Evolutionary conservation across 2,329 filamentous ascomycete species (phyloP).

Genomic region (Pseudogymnoascus sp.): DNA sequence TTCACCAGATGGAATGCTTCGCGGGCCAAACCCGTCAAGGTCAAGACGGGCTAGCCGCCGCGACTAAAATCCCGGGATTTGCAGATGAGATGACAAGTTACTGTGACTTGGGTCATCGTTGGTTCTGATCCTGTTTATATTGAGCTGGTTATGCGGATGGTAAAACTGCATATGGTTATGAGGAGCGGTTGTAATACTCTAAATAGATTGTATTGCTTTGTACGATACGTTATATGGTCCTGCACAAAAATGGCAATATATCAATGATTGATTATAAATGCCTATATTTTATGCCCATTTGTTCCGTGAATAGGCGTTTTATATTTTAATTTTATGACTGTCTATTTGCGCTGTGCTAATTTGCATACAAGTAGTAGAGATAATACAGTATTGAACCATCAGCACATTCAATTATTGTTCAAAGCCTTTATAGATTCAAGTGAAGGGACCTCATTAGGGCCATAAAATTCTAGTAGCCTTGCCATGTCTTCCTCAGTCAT

Average conservation of each 20-base stretch:
- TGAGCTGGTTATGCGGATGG: constrained; percentile 9
- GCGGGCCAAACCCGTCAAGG: background rate
- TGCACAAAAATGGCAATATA: constrained; percentile 11
- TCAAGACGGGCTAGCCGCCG: constrained; percentile 3
- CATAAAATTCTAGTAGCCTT: constrained; percentile 70
- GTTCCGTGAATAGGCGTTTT: background rate
- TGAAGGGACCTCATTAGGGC: constrained; percentile 47
- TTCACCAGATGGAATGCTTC: constrained; percentile 3
- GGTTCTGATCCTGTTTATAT: background rate
- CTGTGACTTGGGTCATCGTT: background rate
- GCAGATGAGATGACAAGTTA: background rate
- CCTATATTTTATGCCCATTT: background rate
- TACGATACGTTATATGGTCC: constrained; percentile 9
- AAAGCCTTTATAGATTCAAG: constrained; percentile 51
- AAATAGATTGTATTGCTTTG: constrained; percentile 8
- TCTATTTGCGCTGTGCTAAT: constrained; percentile 6
- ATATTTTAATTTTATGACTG: constrained; percentile 25
- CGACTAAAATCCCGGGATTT: background rate
- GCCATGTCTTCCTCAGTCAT: constrained; percentile 84
- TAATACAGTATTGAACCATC: background rate
- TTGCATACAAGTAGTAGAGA: background rate
- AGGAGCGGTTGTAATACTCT: constrained; percentile 7
- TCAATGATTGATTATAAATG: constrained; percentile 7
- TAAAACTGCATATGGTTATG: constrained; percentile 3
- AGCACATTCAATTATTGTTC: constrained; percentile 28